These are phyloP conservation scores for Hyaloscypha hepaticicola DNA, from an alignment of 495 filamentous ascomycete species.

Conservation along the genomic window DNA sequence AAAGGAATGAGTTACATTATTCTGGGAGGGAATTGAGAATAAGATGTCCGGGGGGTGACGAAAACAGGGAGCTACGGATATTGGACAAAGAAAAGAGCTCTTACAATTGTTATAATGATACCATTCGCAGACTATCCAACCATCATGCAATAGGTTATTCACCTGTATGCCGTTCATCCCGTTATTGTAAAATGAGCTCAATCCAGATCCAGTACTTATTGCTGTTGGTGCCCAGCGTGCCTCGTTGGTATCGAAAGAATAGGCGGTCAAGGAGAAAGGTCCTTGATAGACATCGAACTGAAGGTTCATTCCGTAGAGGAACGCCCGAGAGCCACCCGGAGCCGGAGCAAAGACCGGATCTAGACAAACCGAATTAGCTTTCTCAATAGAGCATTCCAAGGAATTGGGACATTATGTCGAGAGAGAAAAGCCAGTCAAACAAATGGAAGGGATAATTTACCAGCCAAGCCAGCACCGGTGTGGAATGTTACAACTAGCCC, in stretches of 20 bases:
- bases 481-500: conserved; percentile 20
- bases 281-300: conserved; percentile 25
- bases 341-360: conserved; percentile 21
- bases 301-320: conserved; percentile 22
- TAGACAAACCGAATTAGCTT: too few species aligned
- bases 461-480: conserved; percentile 22
- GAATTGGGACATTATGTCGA: too few species aligned
- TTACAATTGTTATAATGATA: too few species aligned
- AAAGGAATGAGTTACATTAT: too few species aligned
- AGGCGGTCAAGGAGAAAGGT: conserved; percentile 16
- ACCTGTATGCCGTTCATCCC: conserved; percentile 6
- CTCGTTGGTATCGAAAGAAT: conserved; percentile 17
- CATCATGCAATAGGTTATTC: conserved; percentile 12
- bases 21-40: too few species aligned
- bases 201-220: conserved; percentile 19
- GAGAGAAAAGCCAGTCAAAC: too few species aligned
- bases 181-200: conserved; percentile 5
- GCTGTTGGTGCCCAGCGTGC: conserved; percentile 21
- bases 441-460: too few species aligned
- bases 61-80: too few species aligned
- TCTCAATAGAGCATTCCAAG: too few species aligned
- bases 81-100: too few species aligned
- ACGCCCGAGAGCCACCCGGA: neutral
- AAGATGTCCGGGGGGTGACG: too few species aligned
- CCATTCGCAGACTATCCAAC: conserved; percentile 29